Base-by-base conservation (phyloP, 306 rosid genomes). In the Cicer pinnatifidum region DNA sequence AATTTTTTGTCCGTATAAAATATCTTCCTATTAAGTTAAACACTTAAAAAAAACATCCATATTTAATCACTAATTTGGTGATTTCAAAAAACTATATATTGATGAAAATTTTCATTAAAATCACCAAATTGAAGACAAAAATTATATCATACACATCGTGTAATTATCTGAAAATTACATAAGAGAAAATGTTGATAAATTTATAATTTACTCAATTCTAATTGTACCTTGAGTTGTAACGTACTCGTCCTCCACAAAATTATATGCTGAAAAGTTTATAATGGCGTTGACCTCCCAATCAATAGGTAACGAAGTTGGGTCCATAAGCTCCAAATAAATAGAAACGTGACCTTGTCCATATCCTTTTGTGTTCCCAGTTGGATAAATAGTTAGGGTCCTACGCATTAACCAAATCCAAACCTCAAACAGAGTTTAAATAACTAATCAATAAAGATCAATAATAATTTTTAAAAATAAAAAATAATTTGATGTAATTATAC, bases 221-320 rank as follows among this genome's bases (percentile, higher is more conserved):
- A 17, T 15, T 47, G 17, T 59, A 84, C 87, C 87, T 77, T 80
- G 82, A 20, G 77, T 60, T 54, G 48, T 54, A 8, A 54, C 28
- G 12, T 80, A 84, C 46, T 77, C 78, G 16, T 84, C 78, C 4
- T 62, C 47, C 0, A 40, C 40, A 46, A 67, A 77, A 68, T 84
- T 78, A 10, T 72, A 72, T 13, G 39, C 71, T 10, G 78, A 84
- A 4, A 84, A 72, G 48, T 80, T 84, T 11, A 84, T 76, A 11
- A 84, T 67, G 67, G 82, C 87, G 1, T 80, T 80, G 74, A 73
- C 61, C 62, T 84, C 84, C 87, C 80, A 80, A 16, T 80, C 84
- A 52, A 67, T 1, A 39, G 80, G 80, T 53, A 60, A 39, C 0
- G 75, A 72, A 20, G 23, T 53, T 53, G 67, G 1, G 56, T 57